These are phyloP conservation scores for Sparassis latifolia DNA, from an alignment of 1,284 basidiomycete genomes.

Conservation along the genomic window DNA sequence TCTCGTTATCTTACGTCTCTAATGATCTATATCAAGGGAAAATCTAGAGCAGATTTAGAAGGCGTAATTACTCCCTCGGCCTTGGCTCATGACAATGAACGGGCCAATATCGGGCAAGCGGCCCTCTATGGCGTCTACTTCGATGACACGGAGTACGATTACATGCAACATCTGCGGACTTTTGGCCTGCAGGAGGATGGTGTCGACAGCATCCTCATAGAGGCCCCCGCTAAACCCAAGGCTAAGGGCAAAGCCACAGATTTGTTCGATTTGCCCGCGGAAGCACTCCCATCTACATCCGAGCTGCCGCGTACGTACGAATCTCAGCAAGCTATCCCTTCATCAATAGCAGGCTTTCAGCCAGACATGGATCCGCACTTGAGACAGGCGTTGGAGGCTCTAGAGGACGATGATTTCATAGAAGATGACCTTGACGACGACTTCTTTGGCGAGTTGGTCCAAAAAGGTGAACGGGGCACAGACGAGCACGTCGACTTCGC, in stretches of 20 bases:
- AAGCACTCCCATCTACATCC: conserved; percentile 62
- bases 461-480: conserved; percentile 59
- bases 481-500: conserved; percentile 58
- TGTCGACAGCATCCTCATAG: conserved; percentile 70
- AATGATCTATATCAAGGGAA: conserved; percentile 44
- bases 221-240: conserved; percentile 50
- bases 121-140: conserved; percentile 89
- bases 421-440: conserved; percentile 67
- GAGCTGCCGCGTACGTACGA: conserved; percentile 76
- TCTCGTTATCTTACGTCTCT: not conserved
- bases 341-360: conserved; percentile 84
- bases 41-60: conserved; percentile 73
- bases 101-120: conserved; percentile 76
- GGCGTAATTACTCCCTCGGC: conserved; percentile 51
- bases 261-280: conserved; percentile 57
- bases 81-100: conserved; percentile 38
- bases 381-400: conserved; percentile 87
- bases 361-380: conserved; percentile 97
- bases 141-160: conserved; percentile 98
- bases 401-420: conserved; percentile 95
- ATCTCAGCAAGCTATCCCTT: conserved; percentile 69
- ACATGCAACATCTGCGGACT: conserved; percentile 92
- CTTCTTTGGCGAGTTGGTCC: conserved; percentile 71
- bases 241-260: conserved; percentile 29
- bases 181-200: conserved; percentile 73